phyloP scores from a whole-genome alignment of 2,329 filamentous ascomycete species.

The Penicillium sp. region DNA sequence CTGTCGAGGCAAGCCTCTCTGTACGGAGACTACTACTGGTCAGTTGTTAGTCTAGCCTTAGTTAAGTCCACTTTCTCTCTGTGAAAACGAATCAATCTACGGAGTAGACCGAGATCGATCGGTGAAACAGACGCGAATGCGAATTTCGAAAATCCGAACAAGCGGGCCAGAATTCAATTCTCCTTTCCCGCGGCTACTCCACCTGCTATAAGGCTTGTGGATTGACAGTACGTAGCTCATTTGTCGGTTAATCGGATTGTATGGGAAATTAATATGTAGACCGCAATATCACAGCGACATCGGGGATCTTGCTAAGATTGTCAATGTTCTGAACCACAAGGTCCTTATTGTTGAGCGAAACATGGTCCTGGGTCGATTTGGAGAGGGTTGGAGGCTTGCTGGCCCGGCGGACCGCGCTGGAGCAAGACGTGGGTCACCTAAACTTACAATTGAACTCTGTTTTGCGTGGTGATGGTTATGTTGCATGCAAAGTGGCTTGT shows the following conservation, averaged over 20 bases:
- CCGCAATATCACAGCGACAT: not conserved
- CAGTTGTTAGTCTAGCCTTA: not conserved
- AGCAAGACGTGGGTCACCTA: slow-evolving; percentile 7
- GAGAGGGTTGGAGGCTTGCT: not conserved
- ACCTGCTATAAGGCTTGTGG: not conserved
- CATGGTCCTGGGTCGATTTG: not conserved
- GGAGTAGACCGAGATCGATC: not conserved
- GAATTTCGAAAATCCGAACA: not conserved
- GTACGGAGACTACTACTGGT: not conserved
- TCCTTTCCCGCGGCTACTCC: not conserved
- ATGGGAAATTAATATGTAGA: not conserved
- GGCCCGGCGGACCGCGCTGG: slow-evolving; percentile 9
- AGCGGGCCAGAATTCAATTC: not conserved
- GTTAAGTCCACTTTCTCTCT: not conserved
- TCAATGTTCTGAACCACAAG: not conserved
- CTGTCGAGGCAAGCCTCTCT: not conserved
- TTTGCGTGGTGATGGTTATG: no score
- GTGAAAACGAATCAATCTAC: not conserved
- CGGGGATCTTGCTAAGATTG: not conserved
- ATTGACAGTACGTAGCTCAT: not conserved
- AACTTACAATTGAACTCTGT: slow-evolving; percentile 4
- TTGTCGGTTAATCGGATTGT: not conserved
- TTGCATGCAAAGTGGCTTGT: not conserved
- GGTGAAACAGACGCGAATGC: not conserved
- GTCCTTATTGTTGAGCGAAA: not conserved